A percentile compares a stretch with the other conserved stretches of the same genome.
phyloP scores from a whole-genome alignment of 2,329 filamentous ascomycete species.

The Chaetomiaceae sp. region DNA sequence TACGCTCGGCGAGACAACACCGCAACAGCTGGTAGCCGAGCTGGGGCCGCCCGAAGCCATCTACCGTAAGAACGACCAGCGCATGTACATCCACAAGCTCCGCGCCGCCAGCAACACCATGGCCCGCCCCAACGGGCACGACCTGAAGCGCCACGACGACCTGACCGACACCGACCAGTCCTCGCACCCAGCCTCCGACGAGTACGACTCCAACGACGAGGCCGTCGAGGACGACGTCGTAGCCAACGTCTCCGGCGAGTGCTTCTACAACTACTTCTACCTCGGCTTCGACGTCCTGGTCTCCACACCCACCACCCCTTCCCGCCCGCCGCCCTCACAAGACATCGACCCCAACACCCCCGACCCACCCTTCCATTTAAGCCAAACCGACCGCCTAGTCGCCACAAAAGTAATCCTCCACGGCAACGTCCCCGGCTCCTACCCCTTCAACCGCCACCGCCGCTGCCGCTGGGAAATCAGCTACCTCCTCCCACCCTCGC shows the following conservation, averaged over 20 bases:
- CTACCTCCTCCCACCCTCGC: conserved; percentile 42
- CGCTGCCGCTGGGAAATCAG: conserved; percentile 79
- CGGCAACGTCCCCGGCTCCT: conserved; percentile 90
- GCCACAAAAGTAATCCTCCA: conserved; percentile 91
- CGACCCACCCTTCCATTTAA: conserved; percentile 27
- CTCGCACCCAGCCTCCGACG: conserved; percentile 65
- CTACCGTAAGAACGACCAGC: conserved; percentile 83
- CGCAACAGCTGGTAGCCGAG: conserved; percentile 85
- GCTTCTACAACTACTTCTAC: conserved; percentile 96
- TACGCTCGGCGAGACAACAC: conserved; percentile 75
- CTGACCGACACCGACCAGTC: conserved; percentile 69
- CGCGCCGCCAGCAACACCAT: conserved; percentile 47
- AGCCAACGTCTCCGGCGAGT: conserved; percentile 59
- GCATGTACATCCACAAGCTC: conserved; percentile 76
- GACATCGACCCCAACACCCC: conserved; percentile 20
- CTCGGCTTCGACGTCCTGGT: conserved; percentile 90
- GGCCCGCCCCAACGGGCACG: conserved; percentile 38
- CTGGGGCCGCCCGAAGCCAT: conserved; percentile 91
- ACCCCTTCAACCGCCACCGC: conserved; percentile 91
- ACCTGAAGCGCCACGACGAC: conserved; percentile 47
- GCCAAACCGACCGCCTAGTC: conserved; percentile 66
- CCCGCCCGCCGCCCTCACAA: conserved; percentile 54
- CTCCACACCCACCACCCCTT: conserved; percentile 65
- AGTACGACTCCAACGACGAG: conserved; percentile 55
- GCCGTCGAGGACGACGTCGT: conserved; percentile 50